phyloP scores from a whole-genome alignment of 2,329 filamentous ascomycete species.

The Hypoxylon sp. region DNA sequence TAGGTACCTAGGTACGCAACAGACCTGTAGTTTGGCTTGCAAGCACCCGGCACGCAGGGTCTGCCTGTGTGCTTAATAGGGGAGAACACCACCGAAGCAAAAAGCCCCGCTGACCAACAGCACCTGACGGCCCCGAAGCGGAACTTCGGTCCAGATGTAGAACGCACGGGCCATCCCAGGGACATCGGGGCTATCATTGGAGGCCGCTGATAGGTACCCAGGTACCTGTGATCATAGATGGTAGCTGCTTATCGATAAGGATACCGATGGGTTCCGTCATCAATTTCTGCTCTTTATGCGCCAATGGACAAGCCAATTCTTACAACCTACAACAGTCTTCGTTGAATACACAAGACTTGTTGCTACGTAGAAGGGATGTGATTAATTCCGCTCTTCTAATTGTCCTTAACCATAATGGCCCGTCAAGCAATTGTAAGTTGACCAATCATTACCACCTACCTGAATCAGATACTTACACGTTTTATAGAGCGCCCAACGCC shows the following conservation, averaged over 20 bases:
- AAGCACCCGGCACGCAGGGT: constrained; percentile 20
- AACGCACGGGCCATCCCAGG: not conserved
- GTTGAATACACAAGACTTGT: constrained; percentile 8
- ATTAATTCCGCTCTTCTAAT: constrained; percentile 3
- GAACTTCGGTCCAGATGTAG: constrained; percentile 4
- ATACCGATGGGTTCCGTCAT: constrained; percentile 36
- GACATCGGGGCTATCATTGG: constrained; percentile 31
- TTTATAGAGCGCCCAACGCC: constrained; percentile 57
- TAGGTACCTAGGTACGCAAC: too few species aligned
- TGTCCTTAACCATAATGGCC: constrained; percentile 38
- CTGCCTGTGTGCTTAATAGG: not conserved
- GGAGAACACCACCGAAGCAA: constrained; percentile 29
- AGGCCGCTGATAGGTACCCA: constrained; percentile 27
- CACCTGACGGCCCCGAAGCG: constrained; percentile 21
- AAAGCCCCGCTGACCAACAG: constrained; percentile 36
- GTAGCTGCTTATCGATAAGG: not conserved
- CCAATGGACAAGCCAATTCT: constrained; percentile 14
- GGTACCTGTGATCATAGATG: not conserved
- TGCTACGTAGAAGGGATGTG: constrained; percentile 24
- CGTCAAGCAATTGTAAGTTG: constrained; percentile 45
- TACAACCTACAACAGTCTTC: constrained; percentile 1
- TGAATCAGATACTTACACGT: constrained; percentile 22
- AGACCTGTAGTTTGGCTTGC: constrained; percentile 5
- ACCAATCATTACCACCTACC: not conserved
- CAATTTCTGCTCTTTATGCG: constrained; percentile 38